Percentiles rank a stretch among this genome's conserved stretches.
phyloP scores from a whole-genome alignment of 1,139 yeast species.

The Nakaseomyces uthaithaninus region DNA sequence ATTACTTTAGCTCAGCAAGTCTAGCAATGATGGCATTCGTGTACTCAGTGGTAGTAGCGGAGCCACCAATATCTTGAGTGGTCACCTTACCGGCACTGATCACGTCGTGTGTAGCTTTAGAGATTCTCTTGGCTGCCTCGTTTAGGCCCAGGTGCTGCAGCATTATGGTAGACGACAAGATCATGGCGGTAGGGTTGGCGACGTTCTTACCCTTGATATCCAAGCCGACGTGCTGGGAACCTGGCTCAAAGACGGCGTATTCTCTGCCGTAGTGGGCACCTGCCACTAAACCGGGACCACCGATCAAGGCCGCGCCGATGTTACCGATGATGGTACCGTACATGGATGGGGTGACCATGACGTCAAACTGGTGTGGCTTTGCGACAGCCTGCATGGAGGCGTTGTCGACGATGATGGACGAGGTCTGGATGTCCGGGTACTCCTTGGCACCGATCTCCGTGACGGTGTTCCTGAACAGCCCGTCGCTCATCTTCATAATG shows the following conservation, averaged over 20 bases:
- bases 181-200: conserved; percentile 98
- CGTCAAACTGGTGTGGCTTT: conserved; percentile 95
- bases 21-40: conserved; percentile 39
- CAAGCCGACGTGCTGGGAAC: conserved; percentile 98
- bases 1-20: conserved; percentile 19
- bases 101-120: conserved; percentile 82
- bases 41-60: conserved; percentile 83
- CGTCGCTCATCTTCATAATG: conserved; percentile 98
- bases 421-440: conserved; percentile 76
- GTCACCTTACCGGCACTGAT: conserved; percentile 84
- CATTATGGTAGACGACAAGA: conserved; percentile 81
- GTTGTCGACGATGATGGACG: conserved; percentile 95
- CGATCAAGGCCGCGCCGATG: conserved; percentile 96
- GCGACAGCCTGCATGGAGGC: conserved; percentile 99
- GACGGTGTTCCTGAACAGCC: conserved; percentile 91
- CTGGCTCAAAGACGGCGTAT: conserved; percentile 97
- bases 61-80: conserved; percentile 79
- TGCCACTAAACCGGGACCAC: conserved; percentile 98
- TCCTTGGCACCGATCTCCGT: conserved; percentile 77
- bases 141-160: conserved; percentile 91
- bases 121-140: conserved; percentile 73
- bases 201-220: conserved; percentile 90
- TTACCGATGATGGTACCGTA: conserved; percentile 96
- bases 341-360: conserved; percentile 93
- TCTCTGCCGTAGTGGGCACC: conserved; percentile 98